These are phyloP conservation scores for Lichtheimia corymbifera DNA, from an alignment of 371 early-diverging fungal genomes.

Conservation along the genomic window DNA sequence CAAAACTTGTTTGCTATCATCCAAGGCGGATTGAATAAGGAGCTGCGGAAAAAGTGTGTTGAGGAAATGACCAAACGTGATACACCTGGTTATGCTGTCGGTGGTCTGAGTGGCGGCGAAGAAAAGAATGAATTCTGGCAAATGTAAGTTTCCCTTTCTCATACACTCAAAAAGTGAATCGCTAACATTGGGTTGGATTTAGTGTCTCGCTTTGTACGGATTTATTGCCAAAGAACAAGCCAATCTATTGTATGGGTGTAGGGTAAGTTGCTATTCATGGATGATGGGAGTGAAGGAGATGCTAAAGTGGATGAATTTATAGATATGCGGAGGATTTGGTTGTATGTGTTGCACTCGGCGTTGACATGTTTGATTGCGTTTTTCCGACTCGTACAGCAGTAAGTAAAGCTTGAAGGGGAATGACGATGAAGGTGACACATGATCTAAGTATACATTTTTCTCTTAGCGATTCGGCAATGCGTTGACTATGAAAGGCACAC, in stretches of 20 bases:
- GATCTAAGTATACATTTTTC: too few relatives aligned
- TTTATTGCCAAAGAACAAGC: conserved; percentile 81
- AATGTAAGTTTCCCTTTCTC: conserved; percentile 48
- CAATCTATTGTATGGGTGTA: conserved; percentile 97
- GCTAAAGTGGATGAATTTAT: conserved; percentile 43
- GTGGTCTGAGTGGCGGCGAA: conserved; percentile 95
- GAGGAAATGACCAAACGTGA: conserved; percentile 89
- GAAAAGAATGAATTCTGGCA: conserved; percentile 92
- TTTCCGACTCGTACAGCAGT: conserved; percentile 96
- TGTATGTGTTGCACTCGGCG: conserved; percentile 91
- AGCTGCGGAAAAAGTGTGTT: conserved; percentile 77
- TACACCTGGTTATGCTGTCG: conserved; percentile 93
- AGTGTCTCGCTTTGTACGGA: conserved; percentile 84
- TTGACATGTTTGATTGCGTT: conserved; percentile 98
- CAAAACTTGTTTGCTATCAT: conserved; percentile 97
- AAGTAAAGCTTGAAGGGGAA: conserved; percentile 16
- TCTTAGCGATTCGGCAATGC: conserved; percentile 88
- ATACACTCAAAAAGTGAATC: not conserved
- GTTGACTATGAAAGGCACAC: conserved; percentile 78
- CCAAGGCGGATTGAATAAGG: conserved; percentile 88
- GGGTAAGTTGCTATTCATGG: conserved; percentile 56
- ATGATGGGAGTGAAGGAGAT: conserved; percentile 17
- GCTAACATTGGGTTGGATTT: not conserved
- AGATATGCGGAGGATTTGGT: conserved; percentile 95
- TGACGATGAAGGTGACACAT: too few relatives aligned